Base-by-base conservation (phyloP, 169 alveolate species). In the Pseudocohnilembus persalinus region DNA sequence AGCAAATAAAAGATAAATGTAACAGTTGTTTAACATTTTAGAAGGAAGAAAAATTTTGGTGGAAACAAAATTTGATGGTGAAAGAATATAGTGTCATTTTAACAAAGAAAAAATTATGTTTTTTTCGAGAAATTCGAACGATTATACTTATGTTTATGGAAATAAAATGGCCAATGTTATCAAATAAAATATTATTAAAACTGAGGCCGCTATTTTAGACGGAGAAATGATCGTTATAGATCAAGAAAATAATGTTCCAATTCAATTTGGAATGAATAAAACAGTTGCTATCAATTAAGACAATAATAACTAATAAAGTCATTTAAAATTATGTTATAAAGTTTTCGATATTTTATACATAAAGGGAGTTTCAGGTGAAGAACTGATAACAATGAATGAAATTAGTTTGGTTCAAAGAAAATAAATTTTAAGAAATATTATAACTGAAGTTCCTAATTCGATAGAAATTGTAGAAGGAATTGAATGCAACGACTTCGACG, bases 31-130 rank as follows among this genome's bases (percentile, higher is more conserved):
- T 65, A 83, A 83, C 29, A 77, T 92, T 74, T 87, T 92, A 27
- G 82, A 88, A n/a, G 92, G 89, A 0, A 91, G 80, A 72, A 79
- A 84, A 30, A 86, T 92, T n/a, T 35, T 91, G 63, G 89, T 94
- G 0, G 97, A 94, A 86, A 94, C 94, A 31, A 94, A 94, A 89
- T 92, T 81, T 88, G 97, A 94, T 89, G 97, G 97, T 1, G 97
- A 94, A 81, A 88, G 97, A 87, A 92, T 94, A 0, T 87, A 94
- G 83, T 92, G 96, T 81, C 97, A 94, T 90, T 77, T 91, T 34
- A 81, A 89, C 31, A 94, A 92, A 33, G 92, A 89, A 31, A 89
- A 89, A 63, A 90, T 92, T 4, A 88, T 89, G 77, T 94, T 91
- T 81, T 94, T 89, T 74, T 88, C 95, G 0, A 89, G 97, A 85